Conservation (phyloP, 108 stramenopile genomes). For the Pseudonitzschia delicatissima region DNA sequence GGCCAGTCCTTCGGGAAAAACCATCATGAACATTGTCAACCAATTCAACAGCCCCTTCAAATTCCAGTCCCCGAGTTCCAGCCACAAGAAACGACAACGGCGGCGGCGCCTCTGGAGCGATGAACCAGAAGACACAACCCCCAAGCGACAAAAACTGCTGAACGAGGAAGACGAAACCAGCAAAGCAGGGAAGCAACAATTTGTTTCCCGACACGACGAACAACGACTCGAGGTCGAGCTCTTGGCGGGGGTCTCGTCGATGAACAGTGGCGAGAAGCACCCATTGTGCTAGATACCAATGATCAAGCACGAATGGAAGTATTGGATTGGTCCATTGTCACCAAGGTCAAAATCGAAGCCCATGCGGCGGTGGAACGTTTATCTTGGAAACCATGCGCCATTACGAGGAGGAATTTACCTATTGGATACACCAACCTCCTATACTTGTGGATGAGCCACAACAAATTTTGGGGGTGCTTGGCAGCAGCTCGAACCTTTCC, state of each 20-base stretch:
- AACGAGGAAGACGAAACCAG: slow-evolving; percentile 4
- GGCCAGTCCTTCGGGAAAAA: slow-evolving; percentile 34
- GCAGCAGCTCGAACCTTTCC: background rate
- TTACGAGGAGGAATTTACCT: background rate
- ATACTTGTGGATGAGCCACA: background rate
- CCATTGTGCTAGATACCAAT: slow-evolving; percentile 1
- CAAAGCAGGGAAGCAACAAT: slow-evolving; percentile 3
- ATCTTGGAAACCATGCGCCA: background rate
- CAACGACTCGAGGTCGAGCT: slow-evolving; percentile 9
- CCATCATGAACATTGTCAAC: slow-evolving; percentile 32
- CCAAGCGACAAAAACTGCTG: slow-evolving; percentile 9
- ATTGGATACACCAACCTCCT: background rate
- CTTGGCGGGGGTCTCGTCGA: slow-evolving; percentile 1
- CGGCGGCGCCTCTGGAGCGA: background rate
- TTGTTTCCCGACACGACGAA: background rate
- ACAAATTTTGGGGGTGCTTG: background rate
- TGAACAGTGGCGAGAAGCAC: slow-evolving; percentile 28
- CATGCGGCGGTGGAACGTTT: background rate
- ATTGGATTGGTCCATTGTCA: slow-evolving; percentile 7
- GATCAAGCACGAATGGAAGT: slow-evolving; percentile 11
- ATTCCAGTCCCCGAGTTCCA: slow-evolving; percentile 23
- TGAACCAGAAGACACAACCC: background rate
- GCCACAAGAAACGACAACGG: background rate
- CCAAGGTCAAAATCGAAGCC: background rate
- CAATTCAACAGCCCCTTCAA: slow-evolving; percentile 34